Evolutionary conservation across 2,329 filamentous ascomycete species (phyloP), one percentile per base, ranked within the genome.

Genomic region (Juglanconis oblonga): DNA sequence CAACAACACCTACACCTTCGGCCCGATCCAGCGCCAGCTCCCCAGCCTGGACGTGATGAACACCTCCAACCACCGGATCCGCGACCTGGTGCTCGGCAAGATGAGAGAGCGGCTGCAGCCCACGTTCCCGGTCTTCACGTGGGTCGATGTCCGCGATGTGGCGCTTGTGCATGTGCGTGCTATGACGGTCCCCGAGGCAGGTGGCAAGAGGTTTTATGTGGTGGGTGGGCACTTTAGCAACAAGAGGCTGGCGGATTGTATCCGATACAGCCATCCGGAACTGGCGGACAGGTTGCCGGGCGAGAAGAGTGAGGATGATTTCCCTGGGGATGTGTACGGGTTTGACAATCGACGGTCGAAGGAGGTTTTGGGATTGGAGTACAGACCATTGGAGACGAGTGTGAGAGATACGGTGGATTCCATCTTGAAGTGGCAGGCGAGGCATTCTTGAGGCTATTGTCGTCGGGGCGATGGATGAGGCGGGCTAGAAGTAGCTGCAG

Each of bases 41-140:
- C 81, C 86, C 62, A 81, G 77, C 29, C 77, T 90, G 0, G 81
- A 85, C n/a, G 76, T 76, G 1, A 76, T 92, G 63, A 93, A 92
- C 74, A 90, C 88, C 1, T 90, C 87, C 13, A 92, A 92, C 70
- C 81, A 86, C 65, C 82, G 87, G 24, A 81, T 91, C 57, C 77
- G 83, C 8, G 80, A 87, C 62, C 74, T 90, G 55, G 79, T 88
- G n/a, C 81, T 79, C 6, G 89, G 89, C 1, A 81, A 83, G 61
- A 81, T 77, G 70, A 86, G 84, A 64, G 74, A 82, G 2, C 77
- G 79, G 32, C 79, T 89, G 40, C 64, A 62, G 17, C 62, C 63
- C 9, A 66, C 67, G 35, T 67, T 68, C 29, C 69, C 59, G 8
- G 70, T 65, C 55, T 69, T 69, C n/a, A 72, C 44, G 50, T 66